phyloP scores from a whole-genome alignment of 805 yeast species.

The Kodamaea laetipori region DNA sequence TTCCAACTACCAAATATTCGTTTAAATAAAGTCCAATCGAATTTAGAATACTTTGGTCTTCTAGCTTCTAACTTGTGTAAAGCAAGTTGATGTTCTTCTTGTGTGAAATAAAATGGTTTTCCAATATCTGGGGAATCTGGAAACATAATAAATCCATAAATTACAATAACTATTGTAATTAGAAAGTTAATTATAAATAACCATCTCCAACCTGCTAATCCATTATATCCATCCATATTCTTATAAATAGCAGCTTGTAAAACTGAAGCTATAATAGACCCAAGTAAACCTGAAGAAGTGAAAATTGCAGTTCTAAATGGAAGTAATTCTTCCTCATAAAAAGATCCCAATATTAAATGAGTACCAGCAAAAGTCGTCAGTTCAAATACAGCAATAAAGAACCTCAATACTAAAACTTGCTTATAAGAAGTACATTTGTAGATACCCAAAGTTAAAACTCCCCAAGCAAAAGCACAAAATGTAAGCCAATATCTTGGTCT shows the following conservation, averaged over 20 bases:
- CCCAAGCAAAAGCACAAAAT: slow-evolving; percentile 60
- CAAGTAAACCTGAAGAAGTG: slow-evolving; percentile 55
- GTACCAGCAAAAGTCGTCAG: slow-evolving; percentile 57
- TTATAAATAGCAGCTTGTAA: slow-evolving; percentile 57
- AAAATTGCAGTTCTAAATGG: slow-evolving; percentile 47
- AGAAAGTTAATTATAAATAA: slow-evolving; percentile 63
- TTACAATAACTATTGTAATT: slow-evolving; percentile 57
- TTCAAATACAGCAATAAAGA: slow-evolving; percentile 63
- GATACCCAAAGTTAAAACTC: slow-evolving; percentile 52
- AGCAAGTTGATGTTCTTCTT: slow-evolving; percentile 45
- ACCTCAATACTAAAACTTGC: slow-evolving; percentile 58
- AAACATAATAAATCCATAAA: slow-evolving; percentile 58
- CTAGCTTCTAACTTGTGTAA: slow-evolving; percentile 18
- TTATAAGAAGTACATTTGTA: slow-evolving; percentile 48
- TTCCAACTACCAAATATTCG: slow-evolving; percentile 52
- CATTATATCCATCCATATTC: slow-evolving; percentile 48
- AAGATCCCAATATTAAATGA: slow-evolving; percentile 55
- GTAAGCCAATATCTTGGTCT: slow-evolving; percentile 60
- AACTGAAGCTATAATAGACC: slow-evolving; percentile 55
- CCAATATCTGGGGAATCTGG: slow-evolving; percentile 57
- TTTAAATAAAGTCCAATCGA: slow-evolving; percentile 39
- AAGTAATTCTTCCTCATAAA: slow-evolving; percentile 48
- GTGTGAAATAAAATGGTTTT: slow-evolving; percentile 38
- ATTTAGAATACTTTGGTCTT: slow-evolving; percentile 29
- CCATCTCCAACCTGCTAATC: slow-evolving; percentile 48